These are phyloP conservation scores for Scheffersomyces quercinus DNA, from an alignment of 1,139 yeast species.

Conservation along the genomic window DNA sequence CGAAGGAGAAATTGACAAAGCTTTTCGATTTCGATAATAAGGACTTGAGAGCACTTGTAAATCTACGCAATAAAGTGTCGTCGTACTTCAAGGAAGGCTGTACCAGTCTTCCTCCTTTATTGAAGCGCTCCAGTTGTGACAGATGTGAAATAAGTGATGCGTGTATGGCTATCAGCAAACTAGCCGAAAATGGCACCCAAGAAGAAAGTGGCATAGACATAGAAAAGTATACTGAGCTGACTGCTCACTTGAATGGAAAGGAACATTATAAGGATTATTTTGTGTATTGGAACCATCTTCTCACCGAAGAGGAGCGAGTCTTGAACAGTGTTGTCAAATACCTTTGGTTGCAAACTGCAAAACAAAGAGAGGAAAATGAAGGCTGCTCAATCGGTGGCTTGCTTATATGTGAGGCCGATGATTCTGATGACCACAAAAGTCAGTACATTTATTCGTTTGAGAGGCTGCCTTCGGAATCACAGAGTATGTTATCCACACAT, in stretches of 20 bases:
- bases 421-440: constrained; percentile 19
- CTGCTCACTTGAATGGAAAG: constrained; percentile 49
- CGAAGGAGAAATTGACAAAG: constrained; percentile 59
- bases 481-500: constrained; percentile 33
- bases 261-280: constrained; percentile 53
- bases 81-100: constrained; percentile 53
- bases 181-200: constrained; percentile 57
- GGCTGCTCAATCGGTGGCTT: constrained; percentile 63
- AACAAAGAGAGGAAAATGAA: constrained; percentile 56
- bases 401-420: constrained; percentile 32
- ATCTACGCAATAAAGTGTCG: constrained; percentile 72
- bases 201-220: constrained; percentile 48
- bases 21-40: constrained; percentile 55
- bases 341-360: constrained; percentile 66
- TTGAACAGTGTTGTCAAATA: constrained; percentile 56
- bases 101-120: constrained; percentile 59
- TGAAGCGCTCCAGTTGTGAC: constrained; percentile 61
- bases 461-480: constrained; percentile 18
- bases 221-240: constrained; percentile 47
- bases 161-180: constrained; percentile 70
- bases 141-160: constrained; percentile 59
- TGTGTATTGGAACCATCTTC: constrained; percentile 68
- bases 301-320: constrained; percentile 75
- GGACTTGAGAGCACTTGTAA: constrained; percentile 62
- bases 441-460: constrained; percentile 50